These are phyloP conservation scores for Globisporangium barbulae DNA, from an alignment of 352 stramenopile genomes.

Conservation along the genomic window DNA sequence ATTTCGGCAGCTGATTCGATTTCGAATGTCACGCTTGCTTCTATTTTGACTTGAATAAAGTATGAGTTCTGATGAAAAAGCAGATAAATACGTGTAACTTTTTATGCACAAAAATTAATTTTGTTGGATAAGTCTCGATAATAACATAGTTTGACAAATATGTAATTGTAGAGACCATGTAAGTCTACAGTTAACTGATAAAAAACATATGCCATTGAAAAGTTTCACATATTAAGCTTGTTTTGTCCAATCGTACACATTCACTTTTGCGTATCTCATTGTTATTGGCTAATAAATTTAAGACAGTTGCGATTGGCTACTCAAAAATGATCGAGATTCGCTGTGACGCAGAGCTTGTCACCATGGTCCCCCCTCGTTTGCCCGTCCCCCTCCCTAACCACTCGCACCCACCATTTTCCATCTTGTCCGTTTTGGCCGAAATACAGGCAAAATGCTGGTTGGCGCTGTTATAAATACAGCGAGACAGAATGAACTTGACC, in stretches of 20 bases:
- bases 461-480: not conserved
- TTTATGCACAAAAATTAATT: too few relatives aligned
- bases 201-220: not conserved
- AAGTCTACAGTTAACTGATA: not conserved
- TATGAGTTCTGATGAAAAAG: too few relatives aligned
- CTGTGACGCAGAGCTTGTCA: constrained; percentile 6
- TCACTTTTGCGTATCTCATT: not conserved
- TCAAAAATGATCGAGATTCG: not conserved
- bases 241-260: not conserved
- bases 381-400: not conserved
- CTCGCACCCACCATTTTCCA: not conserved
- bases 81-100: too few relatives aligned
- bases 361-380: constrained; percentile 2
- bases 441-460: not conserved
- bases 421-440: not conserved
- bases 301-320: not conserved
- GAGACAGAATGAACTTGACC: not conserved
- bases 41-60: not conserved
- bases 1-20: not conserved
- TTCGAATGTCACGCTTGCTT: not conserved
- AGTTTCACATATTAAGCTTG: not conserved
- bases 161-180: too few relatives aligned
- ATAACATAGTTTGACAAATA: too few relatives aligned
- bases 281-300: not conserved
- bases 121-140: too few relatives aligned